Base-by-base conservation (phyloP, 2,329 filamentous ascomycete genomes). In the Colletotrichum navitas region DNA sequence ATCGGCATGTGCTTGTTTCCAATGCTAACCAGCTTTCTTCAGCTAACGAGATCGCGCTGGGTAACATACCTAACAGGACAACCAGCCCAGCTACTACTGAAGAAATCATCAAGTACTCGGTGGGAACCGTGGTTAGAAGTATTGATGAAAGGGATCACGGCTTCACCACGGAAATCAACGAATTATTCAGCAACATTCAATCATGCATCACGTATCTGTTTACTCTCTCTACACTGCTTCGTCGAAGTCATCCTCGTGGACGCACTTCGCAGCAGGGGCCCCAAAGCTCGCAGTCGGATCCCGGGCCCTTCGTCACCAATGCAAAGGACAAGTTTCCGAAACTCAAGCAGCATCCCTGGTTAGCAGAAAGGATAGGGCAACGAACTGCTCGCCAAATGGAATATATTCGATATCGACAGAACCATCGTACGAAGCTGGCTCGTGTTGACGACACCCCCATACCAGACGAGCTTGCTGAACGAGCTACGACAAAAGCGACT, bases 271-370 rank as follows among this genome's bases (percentile, higher is more conserved):
- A 41, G 18, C 47, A 54, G 21, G 29, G 58, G 4, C 29, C 49
- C 1, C 26, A 29, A 12, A 6, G 6, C 6, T 24, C 29, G 3
- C 36, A n/a, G 6, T 29, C 51, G 3, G 66, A 68, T 5, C 51
- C 66, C 18, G 11, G 18, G 16, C 51, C 51, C 6, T 43, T 58
- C 4, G 52, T 58, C 2, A 36, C 54, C n/a, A 45, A 56, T 11
- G 58, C 32, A 11, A 36, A n/a, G 29, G 59, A 68, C 34, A 63
- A 63, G 32, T 63, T 68, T 24, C 66, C 59, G 6, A 68, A 63
- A 51, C 66, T 68, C 2, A 63, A 39, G 11, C n/a, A 68, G 41
- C 32, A n/a, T 7, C 41, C 51, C 2, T 55, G 59, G 49, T 43
- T 63, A 7, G 66, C 66, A 16, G 49, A 63, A 32, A 55, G 60